phyloP scores from a whole-genome alignment of 2,329 filamentous ascomycete genomes.

The Claviceps sorghi region DNA sequence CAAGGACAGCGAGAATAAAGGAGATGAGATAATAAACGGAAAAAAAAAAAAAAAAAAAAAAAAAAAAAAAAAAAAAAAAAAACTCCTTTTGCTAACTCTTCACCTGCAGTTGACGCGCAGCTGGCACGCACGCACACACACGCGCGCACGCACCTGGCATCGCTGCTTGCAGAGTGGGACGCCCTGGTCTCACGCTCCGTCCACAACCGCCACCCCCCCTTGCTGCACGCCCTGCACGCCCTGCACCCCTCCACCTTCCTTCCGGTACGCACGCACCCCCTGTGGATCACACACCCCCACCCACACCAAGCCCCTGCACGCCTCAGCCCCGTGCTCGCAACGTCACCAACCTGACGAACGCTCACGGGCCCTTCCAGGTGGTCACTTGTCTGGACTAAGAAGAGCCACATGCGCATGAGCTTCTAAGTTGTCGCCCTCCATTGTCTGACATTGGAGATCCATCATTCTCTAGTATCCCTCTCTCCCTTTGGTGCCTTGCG shows the following conservation, averaged over 20 bases:
- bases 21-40: too few species aligned
- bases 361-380: slow-evolving; percentile 14
- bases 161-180: background rate
- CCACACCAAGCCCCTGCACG: slow-evolving; percentile 4
- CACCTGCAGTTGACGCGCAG: background rate
- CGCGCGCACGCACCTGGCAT: background rate
- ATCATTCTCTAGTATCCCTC: slow-evolving; percentile 5
- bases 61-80: too few species aligned
- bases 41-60: too few species aligned
- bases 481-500: slow-evolving; percentile 12
- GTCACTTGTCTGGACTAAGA: slow-evolving; percentile 14
- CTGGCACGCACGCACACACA: background rate
- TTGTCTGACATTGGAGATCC: slow-evolving; percentile 9
- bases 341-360: slow-evolving; percentile 26
- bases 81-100: background rate
- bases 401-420: slow-evolving; percentile 18
- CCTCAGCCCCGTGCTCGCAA: slow-evolving; percentile 30
- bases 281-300: background rate
- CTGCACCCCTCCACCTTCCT: slow-evolving; percentile 2
- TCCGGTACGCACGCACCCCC: background rate
- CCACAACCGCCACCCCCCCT: background rate
- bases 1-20: too few species aligned
- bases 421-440: slow-evolving; percentile 3
- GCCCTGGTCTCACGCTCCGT: background rate
- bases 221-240: too few species aligned